A percentile compares a stretch with the other conserved stretches of the same genome.
These are phyloP conservation scores for Scolecobasidium constrictum DNA, from an alignment of 2,329 filamentous ascomycete species.

Conservation along the genomic window DNA sequence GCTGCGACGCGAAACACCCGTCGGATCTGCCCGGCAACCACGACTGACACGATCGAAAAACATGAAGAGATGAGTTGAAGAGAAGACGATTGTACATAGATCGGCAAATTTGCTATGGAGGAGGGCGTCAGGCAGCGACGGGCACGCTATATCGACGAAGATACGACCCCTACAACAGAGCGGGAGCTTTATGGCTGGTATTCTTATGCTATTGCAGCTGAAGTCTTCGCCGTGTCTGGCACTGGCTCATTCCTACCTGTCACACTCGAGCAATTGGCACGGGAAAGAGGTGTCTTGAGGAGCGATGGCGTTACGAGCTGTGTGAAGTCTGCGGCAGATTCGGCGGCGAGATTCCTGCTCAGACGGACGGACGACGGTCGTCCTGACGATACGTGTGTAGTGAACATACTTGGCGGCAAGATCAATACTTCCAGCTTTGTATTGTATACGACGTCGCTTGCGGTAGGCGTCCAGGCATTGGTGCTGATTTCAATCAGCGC, in stretches of 20 bases:
- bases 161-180: slow-evolving; percentile 65
- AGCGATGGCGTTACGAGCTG: slow-evolving; percentile 66
- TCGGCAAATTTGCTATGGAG: too few species aligned
- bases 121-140: too few species aligned
- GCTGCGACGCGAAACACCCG: too few species aligned
- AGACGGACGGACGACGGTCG: slow-evolving; percentile 14
- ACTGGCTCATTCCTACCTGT: slow-evolving; percentile 88
- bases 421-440: slow-evolving; percentile 90
- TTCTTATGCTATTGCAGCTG: slow-evolving; percentile 79
- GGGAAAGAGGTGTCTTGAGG: slow-evolving; percentile 76
- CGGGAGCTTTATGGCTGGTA: slow-evolving; percentile 85
- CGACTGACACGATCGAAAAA: too few species aligned
- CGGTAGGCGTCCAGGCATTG: slow-evolving; percentile 76
- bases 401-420: slow-evolving; percentile 64
- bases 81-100: too few species aligned
- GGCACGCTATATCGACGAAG: slow-evolving; percentile 56
- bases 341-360: slow-evolving; percentile 15
- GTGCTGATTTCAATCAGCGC: slow-evolving; percentile 87
- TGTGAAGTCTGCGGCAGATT: slow-evolving; percentile 14
- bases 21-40: too few species aligned
- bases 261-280: slow-evolving; percentile 76
- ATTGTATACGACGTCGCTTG: slow-evolving; percentile 90
- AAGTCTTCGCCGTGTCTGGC: slow-evolving; percentile 86
- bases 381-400: slow-evolving; percentile 58
- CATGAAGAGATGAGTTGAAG: too few species aligned